These are phyloP conservation scores for Thymus quinquecostatus DNA, from an alignment of 257 asterid genomes.

Conservation along the genomic window DNA sequence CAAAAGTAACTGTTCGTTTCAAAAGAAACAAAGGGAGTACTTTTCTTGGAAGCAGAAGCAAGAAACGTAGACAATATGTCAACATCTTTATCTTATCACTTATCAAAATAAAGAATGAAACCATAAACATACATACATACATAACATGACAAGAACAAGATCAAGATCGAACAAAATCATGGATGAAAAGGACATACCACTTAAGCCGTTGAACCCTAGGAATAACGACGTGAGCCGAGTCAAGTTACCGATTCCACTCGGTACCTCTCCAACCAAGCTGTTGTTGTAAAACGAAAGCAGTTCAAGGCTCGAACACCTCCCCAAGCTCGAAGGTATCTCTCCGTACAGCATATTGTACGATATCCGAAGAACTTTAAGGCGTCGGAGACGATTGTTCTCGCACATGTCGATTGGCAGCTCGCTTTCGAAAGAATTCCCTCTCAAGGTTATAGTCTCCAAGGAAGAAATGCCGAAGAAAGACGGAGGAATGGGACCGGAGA, in stretches of 20 bases:
- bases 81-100: too few species aligned
- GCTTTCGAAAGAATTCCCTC: not conserved
- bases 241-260: not conserved
- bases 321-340: constrained; percentile 23
- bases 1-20: too few species aligned
- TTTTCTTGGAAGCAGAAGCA: too few species aligned
- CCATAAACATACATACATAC: not conserved
- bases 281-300: not conserved
- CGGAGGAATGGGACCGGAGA: not conserved
- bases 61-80: too few species aligned
- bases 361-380: constrained; percentile 8
- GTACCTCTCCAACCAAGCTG: constrained; percentile 14
- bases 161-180: too few species aligned
- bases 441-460: not conserved
- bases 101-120: too few species aligned
- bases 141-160: not conserved
- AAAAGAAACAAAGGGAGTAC: too few species aligned
- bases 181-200: not conserved
- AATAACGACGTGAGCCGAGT: not conserved
- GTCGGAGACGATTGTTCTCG: not conserved
- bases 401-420: constrained; percentile 21
- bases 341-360: constrained; percentile 15
- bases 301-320: constrained; percentile 15
- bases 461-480: not conserved
- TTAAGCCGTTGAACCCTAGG: constrained; percentile 12